phyloP scores from a whole-genome alignment of 306 rosid genomes.

The Luffa acutangula region DNA sequence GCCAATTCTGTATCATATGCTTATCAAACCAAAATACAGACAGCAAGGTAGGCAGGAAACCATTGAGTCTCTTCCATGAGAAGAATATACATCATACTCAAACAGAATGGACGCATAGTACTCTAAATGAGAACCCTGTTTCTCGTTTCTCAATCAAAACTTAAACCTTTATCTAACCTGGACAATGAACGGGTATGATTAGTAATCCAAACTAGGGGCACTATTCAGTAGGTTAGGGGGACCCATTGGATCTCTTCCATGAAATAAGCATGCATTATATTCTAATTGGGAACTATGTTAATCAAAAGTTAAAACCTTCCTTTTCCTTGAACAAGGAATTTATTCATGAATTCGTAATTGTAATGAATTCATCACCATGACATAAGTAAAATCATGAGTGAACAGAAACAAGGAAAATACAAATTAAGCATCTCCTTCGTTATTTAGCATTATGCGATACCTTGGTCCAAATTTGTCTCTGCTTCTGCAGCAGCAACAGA shows the following conservation, averaged over 20 bases:
- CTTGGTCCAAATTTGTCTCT: conserved; percentile 28
- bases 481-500: conserved; percentile 21
- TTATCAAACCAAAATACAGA: not conserved
- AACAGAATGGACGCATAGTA: not conserved
- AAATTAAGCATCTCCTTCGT: not conserved
- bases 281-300: not conserved
- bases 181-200: not conserved
- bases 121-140: not conserved
- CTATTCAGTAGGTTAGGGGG: not conserved
- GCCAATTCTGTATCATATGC: not conserved
- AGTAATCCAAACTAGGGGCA: not conserved
- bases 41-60: not conserved
- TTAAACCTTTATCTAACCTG: not conserved
- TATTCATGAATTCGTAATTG: not conserved
- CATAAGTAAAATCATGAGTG: not conserved
- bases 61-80: not conserved
- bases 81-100: not conserved
- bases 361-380: not conserved
- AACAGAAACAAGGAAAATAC: not conserved
- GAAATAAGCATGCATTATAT: not conserved
- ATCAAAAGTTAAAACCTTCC: not conserved
- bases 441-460: conserved; percentile 16
- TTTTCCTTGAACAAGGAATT: not conserved
- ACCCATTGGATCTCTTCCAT: not conserved
- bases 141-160: not conserved